phyloP scores from a whole-genome alignment of 1,284 basidiomycete species.

The Papiliotrema flavescens region DNA sequence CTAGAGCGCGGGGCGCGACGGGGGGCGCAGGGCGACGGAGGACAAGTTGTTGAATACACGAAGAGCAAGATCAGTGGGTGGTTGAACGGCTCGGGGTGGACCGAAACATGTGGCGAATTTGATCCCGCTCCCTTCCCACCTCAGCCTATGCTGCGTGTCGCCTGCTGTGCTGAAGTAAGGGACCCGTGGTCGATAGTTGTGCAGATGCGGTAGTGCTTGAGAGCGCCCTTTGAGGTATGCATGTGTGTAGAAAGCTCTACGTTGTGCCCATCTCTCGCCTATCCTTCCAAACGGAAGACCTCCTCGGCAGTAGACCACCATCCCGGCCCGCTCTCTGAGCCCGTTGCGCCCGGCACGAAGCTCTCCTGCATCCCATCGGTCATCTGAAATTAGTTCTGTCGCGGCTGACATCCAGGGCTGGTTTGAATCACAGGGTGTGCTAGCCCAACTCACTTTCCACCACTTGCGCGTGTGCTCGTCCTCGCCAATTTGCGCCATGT shows the following conservation, averaged over 20 bases:
- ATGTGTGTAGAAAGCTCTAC: no score
- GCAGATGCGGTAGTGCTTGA: no score
- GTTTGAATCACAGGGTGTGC: neutral
- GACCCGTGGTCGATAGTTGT: no score
- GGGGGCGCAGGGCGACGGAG: no score
- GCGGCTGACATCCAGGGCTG: neutral
- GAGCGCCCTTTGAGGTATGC: no score
- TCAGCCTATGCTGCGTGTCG: no score
- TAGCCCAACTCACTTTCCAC: constrained; percentile 61
- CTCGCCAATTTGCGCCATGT: constrained; percentile 63
- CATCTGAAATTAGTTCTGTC: constrained; percentile 19
- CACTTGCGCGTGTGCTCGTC: constrained; percentile 67
- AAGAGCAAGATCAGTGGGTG: no score
- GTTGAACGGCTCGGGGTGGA: no score
- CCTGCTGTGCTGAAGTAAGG: no score
- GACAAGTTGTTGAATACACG: no score
- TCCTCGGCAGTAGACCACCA: constrained; percentile 73
- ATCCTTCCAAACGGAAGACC: constrained; percentile 66
- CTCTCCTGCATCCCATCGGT: constrained; percentile 74
- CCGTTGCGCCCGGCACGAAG: constrained; percentile 63
- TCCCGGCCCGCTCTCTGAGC: constrained; percentile 61
- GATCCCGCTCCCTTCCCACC: neutral
- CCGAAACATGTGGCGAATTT: neutral
- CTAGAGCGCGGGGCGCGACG: no score
- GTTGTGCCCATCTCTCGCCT: neutral